phyloP scores from a whole-genome alignment of 768 basidiomycete species.

The Symmetrospora coprosmae region DNA sequence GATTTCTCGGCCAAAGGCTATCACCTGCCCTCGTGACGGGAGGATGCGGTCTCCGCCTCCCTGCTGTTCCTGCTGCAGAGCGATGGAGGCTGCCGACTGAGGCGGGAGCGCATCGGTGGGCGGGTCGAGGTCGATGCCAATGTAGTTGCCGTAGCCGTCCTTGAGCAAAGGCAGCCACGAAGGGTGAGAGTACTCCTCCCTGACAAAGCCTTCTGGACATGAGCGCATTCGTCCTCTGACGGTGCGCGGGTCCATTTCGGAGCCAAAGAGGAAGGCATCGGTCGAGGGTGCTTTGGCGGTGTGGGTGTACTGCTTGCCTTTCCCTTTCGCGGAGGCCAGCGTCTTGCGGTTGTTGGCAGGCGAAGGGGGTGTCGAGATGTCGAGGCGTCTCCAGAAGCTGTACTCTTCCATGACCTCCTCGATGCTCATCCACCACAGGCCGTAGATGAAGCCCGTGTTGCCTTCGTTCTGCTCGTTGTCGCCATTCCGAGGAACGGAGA shows the following conservation, averaged over 20 bases:
- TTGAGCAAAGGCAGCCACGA: constrained; percentile 94
- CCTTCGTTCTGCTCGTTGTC: constrained; percentile 40
- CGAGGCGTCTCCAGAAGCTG: constrained; percentile 85
- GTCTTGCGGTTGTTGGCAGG: background rate
- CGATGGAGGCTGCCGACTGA: background rate
- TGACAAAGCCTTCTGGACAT: constrained; percentile 77
- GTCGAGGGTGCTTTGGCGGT: background rate
- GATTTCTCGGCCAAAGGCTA: constrained; percentile 96
- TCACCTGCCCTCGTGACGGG: constrained; percentile 61
- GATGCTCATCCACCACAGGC: constrained; percentile 77
- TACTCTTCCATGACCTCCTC: constrained; percentile 92
- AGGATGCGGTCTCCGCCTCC: constrained; percentile 42
- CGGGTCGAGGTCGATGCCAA: constrained; percentile 88
- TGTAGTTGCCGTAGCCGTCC: constrained; percentile 89
- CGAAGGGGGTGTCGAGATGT: constrained; percentile 41
- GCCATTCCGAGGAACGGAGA: constrained; percentile 55
- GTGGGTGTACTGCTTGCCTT: background rate
- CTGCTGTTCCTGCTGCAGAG: constrained; percentile 42
- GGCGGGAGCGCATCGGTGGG: constrained; percentile 25
- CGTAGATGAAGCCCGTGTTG: constrained; percentile 83
- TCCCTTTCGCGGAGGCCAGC: background rate
- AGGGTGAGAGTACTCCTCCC: constrained; percentile 73
- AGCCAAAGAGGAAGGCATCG: constrained; percentile 5
- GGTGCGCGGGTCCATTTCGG: constrained; percentile 8
- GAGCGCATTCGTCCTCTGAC: constrained; percentile 55